A percentile compares a stretch with the other conserved stretches of the same genome.
Conservation (phyloP, 148 eudicot species). For the Rhododendron molle region DNA sequence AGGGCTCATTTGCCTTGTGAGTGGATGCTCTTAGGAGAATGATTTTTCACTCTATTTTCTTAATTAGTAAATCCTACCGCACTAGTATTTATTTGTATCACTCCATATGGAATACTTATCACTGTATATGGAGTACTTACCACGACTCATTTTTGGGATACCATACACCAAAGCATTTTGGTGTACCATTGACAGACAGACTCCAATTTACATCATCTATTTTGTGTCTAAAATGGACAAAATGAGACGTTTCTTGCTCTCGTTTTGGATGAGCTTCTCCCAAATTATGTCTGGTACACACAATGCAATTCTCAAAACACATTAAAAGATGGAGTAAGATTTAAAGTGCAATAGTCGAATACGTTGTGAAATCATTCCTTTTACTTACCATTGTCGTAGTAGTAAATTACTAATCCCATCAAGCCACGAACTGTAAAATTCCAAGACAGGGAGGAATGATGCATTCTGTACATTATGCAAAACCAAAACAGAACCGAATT, state of each 20-base stretch:
- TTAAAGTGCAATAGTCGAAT: not conserved
- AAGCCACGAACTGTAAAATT: not conserved
- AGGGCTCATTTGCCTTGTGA: not conserved
- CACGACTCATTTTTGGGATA: no score
- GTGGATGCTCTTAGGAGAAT: not conserved
- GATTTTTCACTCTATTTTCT: not conserved
- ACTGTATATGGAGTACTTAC: no score
- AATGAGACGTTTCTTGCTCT: no score
- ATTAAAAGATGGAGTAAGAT: not conserved
- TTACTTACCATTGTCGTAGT: not conserved
- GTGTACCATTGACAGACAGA: no score
- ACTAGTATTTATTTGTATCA: no score
- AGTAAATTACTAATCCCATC: not conserved
- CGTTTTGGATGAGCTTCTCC: no score
- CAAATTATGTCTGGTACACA: not conserved
- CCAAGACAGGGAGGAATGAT: not conserved
- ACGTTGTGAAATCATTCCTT: not conserved
- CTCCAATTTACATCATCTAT: no score
- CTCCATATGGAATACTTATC: no score
- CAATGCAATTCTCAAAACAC: not conserved
- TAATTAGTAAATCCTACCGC: no score
- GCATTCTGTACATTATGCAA: not conserved
- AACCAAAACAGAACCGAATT: not conserved
- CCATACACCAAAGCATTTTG: no score
- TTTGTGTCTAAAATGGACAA: not conserved